These are phyloP conservation scores for Coix lacrymajobi DNA, from an alignment of 176 grass and related monocot species.

Conservation along the genomic window DNA sequence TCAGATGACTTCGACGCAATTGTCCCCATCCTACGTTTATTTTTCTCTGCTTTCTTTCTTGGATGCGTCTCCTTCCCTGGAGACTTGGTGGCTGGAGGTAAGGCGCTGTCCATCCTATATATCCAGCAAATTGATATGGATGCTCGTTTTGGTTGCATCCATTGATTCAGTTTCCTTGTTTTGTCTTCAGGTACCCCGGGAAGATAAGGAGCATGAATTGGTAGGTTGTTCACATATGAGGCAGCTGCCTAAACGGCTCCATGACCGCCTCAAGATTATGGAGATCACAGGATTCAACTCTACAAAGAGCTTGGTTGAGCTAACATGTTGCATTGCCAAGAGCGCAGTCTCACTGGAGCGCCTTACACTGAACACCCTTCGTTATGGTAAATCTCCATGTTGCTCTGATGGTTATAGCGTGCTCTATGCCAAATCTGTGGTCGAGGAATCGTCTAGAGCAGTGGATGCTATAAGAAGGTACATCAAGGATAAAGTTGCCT, in stretches of 20 bases:
- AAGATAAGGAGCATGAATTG: background rate
- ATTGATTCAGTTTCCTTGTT: background rate
- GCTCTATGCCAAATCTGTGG: too few species aligned
- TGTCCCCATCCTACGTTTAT: background rate
- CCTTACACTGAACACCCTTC: background rate
- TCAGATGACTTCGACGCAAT: background rate
- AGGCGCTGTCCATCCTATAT: background rate
- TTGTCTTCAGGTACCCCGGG: background rate
- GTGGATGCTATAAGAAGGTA: background rate
- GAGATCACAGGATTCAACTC: background rate
- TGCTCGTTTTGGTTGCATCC: background rate
- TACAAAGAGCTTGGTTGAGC: background rate
- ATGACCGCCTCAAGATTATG: background rate
- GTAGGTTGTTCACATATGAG: background rate
- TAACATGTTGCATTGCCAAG: background rate
- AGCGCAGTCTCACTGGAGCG: background rate
- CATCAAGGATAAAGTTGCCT: background rate
- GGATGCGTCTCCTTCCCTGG: background rate
- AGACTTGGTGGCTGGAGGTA: background rate
- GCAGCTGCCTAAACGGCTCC: background rate
- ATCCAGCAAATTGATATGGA: background rate
- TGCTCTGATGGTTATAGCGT: rapidly evolving
- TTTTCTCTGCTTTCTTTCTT: background rate
- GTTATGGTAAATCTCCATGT: too few species aligned
- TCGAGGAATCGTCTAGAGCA: background rate